phyloP scores from a whole-genome alignment of 345 rosid species.

The Excoecaria agallocha region DNA sequence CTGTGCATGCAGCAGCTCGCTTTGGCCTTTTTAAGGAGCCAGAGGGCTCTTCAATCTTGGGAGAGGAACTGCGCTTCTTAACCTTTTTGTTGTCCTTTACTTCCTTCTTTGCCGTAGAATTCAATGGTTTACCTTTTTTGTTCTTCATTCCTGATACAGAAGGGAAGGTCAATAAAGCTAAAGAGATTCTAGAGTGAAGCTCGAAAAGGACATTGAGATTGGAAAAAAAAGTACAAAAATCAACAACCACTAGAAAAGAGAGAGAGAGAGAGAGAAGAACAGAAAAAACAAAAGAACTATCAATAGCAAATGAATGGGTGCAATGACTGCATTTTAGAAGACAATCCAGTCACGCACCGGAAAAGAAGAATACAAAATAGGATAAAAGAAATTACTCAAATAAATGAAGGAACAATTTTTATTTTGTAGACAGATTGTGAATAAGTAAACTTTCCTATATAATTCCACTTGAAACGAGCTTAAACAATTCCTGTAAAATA shows the following conservation, averaged over 20 bases:
- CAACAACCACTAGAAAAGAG: neutral
- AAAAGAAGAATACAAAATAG: neutral
- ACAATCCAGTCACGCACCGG: neutral
- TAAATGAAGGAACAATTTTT: neutral
- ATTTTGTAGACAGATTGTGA: neutral
- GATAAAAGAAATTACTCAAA: neutral
- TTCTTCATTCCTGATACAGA: slow-evolving; percentile 11
- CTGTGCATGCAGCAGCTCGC: slow-evolving; percentile 73
- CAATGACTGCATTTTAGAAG: neutral
- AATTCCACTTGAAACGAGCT: neutral
- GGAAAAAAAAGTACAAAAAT: neutral
- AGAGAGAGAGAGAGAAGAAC: no score
- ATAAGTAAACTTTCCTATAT: neutral
- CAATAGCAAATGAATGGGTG: neutral
- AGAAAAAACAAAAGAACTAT: neutral
- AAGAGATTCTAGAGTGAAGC: neutral
- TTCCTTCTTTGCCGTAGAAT: slow-evolving; percentile 12
- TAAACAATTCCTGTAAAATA: neutral
- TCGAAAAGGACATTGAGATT: neutral
- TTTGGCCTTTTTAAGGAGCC: slow-evolving; percentile 46
- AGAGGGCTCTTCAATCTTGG: slow-evolving; percentile 22
- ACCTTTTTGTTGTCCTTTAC: neutral
- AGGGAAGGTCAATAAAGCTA: neutral
- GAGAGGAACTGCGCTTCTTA: slow-evolving; percentile 35
- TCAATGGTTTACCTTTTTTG: neutral